phyloP scores from a whole-genome alignment of 176 grass and related monocot species.

The Triticum urartu region DNA sequence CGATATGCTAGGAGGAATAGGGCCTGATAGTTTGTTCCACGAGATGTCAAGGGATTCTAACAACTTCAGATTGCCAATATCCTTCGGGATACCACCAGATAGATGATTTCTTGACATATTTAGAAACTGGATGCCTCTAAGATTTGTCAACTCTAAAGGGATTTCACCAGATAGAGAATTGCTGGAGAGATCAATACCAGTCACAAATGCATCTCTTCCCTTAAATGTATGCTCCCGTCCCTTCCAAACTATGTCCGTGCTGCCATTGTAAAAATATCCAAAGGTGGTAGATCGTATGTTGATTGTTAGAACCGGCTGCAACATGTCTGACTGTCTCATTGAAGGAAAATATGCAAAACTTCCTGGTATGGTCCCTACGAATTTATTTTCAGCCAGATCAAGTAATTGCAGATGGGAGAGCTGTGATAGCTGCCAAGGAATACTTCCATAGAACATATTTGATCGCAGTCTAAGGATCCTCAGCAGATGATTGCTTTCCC shows the following conservation, averaged over 20 bases:
- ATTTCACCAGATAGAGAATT: not conserved
- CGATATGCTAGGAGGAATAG: not conserved
- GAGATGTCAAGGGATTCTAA: not conserved
- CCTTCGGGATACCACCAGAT: not conserved
- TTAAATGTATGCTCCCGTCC: not conserved
- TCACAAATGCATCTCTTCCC: not conserved
- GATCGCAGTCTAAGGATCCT: constrained; percentile 6
- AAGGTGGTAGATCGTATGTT: not conserved
- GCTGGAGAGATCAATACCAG: not conserved
- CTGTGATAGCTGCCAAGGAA: not conserved
- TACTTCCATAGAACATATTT: constrained; percentile 22
- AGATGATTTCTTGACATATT: not conserved
- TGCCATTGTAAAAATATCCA: not conserved
- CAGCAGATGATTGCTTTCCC: not conserved
- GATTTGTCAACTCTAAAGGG: not conserved
- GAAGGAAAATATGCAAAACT: not conserved
- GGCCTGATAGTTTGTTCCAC: not conserved
- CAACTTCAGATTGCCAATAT: not conserved
- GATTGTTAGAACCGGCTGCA: not conserved
- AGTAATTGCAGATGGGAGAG: not conserved
- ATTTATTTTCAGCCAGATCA: not conserved
- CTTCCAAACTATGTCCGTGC: not conserved
- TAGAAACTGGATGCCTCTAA: not conserved
- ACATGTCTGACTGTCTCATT: not conserved
- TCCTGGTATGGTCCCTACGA: not conserved